Conservation (phyloP, 352 stramenopile species). For the Phytophthora syringae region DNA sequence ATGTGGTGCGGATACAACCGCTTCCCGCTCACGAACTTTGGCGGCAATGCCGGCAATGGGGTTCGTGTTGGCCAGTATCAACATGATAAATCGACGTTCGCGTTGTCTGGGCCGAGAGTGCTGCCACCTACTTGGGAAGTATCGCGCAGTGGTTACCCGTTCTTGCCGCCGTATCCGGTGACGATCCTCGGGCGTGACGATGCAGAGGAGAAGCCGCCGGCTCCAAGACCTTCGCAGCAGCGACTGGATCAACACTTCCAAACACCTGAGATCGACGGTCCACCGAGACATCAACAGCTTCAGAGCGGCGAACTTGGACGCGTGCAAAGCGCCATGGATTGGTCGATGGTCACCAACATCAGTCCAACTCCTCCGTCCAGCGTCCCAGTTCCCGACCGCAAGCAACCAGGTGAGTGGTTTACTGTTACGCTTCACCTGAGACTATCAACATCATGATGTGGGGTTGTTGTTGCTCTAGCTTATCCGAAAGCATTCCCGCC, state of each 20-base stretch:
- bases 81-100: background rate
- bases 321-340: slow-evolving; percentile 30
- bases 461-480: slow-evolving; percentile 4
- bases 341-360: slow-evolving; percentile 1
- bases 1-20: slow-evolving; percentile 59
- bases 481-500: slow-evolving; percentile 13
- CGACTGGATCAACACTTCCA: slow-evolving; percentile 32
- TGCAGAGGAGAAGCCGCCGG: slow-evolving; percentile 37
- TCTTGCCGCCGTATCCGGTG: slow-evolving; percentile 67
- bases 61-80: background rate
- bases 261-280: slow-evolving; percentile 13
- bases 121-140: slow-evolving; percentile 74
- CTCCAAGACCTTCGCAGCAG: slow-evolving; percentile 9
- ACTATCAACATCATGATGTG: too few relatives aligned
- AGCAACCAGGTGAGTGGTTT: slow-evolving; percentile 29
- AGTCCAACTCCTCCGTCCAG: background rate
- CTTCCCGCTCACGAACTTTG: slow-evolving; percentile 43
- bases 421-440: background rate
- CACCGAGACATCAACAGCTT: slow-evolving; percentile 10
- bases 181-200: slow-evolving; percentile 42
- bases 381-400: slow-evolving; percentile 5
- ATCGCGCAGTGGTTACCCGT: slow-evolving; percentile 48
- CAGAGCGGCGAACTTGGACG: slow-evolving; percentile 18
- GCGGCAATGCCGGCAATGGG: background rate
- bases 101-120: slow-evolving; percentile 32